A percentile compares a stretch with the other conserved stretches of the same genome.
phyloP scores from a whole-genome alignment of 2,329 filamentous ascomycete genomes.

The Scytalidium sp. region DNA sequence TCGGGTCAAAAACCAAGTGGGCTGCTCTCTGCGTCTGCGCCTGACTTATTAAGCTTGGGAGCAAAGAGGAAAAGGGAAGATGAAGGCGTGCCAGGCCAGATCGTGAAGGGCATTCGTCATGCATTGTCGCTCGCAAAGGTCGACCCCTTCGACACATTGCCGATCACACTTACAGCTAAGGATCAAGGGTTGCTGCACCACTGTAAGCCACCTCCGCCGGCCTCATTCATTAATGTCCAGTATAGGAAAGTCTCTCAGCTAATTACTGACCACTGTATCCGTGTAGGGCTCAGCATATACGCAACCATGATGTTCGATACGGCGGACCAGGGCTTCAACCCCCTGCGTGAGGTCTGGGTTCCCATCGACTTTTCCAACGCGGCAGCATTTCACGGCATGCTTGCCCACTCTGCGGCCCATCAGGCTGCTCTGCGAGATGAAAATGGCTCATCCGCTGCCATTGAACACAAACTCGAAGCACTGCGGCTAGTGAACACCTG shows the following conservation, averaged over 20 bases:
- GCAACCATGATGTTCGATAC: constrained; percentile 32
- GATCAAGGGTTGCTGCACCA: constrained; percentile 35
- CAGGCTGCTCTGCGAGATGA: constrained; percentile 31
- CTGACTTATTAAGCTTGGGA: background rate
- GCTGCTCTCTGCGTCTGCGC: background rate
- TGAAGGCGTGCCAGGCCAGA: constrained; percentile 17
- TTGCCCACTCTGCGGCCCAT: constrained; percentile 39
- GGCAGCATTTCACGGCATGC: constrained; percentile 36
- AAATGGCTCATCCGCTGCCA: constrained; percentile 20
- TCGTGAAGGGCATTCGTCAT: constrained; percentile 24
- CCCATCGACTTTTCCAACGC: constrained; percentile 37
- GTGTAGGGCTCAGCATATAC: constrained; percentile 28
- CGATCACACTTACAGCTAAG: constrained; percentile 28
- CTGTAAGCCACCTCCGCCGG: constrained; percentile 23
- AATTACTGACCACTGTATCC: too few species aligned
- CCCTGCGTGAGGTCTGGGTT: constrained; percentile 38
- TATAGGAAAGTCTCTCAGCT: too few species aligned
- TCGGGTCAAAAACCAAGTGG: background rate
- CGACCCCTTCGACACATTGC: constrained; percentile 34
- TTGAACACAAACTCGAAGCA: constrained; percentile 32
- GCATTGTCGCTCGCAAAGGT: constrained; percentile 25
- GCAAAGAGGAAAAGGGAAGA: background rate
- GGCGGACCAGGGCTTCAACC: constrained; percentile 28
- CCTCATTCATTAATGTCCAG: background rate
- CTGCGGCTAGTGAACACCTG: constrained; percentile 31